Evolutionary conservation across 139 green algal species (phyloP).

Genomic region (Zygnema circumcarinatum): DNA sequence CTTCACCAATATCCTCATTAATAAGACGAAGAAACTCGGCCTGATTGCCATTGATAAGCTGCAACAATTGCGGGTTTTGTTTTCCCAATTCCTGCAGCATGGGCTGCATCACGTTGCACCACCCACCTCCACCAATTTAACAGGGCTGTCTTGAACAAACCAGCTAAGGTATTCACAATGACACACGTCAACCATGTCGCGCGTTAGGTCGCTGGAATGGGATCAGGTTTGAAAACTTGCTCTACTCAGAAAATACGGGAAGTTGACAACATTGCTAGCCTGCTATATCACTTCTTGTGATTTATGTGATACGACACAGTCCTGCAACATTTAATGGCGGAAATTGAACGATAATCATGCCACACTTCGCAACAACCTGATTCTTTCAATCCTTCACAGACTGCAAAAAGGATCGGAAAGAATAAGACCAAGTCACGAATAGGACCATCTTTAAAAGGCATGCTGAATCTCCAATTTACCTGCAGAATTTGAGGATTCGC

Average conservation of each 20-base stretch:
- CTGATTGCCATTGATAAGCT: conserved; percentile 86
- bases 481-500: conserved; percentile 86
- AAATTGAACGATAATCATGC: too few species aligned
- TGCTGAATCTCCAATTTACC: too few species aligned
- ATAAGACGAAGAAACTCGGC: conserved; percentile 91
- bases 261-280: too few species aligned
- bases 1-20: conserved; percentile 75
- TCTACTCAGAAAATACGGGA: too few species aligned
- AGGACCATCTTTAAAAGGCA: too few species aligned
- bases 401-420: too few species aligned
- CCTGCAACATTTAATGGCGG: too few species aligned
- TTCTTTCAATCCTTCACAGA: too few species aligned
- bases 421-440: too few species aligned
- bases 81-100: conserved; percentile 97
- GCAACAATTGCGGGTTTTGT: conserved; percentile 85
- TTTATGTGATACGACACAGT: too few species aligned
- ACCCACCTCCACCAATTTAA: background rate
- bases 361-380: too few species aligned
- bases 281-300: too few species aligned
- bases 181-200: background rate
- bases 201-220: conserved; percentile 8
- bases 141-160: background rate
- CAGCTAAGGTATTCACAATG: background rate
- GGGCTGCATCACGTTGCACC: conserved; percentile 68
- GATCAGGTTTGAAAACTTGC: background rate